phyloP scores from a whole-genome alignment of 768 basidiomycete genomes.

The Podaxis carcinomalis region DNA sequence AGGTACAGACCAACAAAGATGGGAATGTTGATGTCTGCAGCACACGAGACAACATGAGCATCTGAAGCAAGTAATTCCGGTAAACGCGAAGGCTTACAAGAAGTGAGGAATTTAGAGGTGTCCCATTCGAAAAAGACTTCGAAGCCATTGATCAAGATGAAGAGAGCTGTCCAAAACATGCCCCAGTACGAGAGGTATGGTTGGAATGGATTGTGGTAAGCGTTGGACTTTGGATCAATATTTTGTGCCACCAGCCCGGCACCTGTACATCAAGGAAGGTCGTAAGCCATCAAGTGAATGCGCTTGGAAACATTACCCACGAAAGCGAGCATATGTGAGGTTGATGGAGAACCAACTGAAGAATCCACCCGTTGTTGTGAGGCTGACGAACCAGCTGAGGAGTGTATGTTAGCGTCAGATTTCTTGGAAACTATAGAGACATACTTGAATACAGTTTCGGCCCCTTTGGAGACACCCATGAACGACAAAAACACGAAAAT shows the following conservation, averaged over 20 bases:
- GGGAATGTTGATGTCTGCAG: conserved; percentile 42
- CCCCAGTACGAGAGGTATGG: conserved; percentile 73
- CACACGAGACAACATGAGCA: neutral
- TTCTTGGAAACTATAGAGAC: conserved; percentile 8
- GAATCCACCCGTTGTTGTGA: conserved; percentile 67
- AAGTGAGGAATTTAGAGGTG: conserved; percentile 43
- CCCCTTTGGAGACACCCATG: conserved; percentile 58
- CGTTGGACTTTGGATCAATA: conserved; percentile 53
- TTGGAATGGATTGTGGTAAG: conserved; percentile 58
- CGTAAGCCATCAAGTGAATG: neutral
- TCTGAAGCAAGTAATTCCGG: neutral
- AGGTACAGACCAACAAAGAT: conserved; percentile 40
- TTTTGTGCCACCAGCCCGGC: conserved; percentile 65
- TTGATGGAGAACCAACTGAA: conserved; percentile 66
- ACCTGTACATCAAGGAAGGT: conserved; percentile 27
- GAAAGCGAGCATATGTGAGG: conserved; percentile 69
- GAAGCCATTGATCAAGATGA: conserved; percentile 50
- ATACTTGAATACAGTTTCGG: conserved; percentile 55
- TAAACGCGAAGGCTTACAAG: conserved; percentile 26
- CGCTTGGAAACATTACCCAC: conserved; percentile 31
- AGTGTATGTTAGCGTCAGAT: neutral
- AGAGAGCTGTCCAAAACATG: conserved; percentile 56
- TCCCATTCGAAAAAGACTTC: conserved; percentile 65
- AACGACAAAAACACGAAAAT: conserved; percentile 50
- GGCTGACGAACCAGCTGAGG: conserved; percentile 61